Base-by-base conservation (phyloP, 176 grass and related monocot genomes). In the Pontederia crassipes region DNA sequence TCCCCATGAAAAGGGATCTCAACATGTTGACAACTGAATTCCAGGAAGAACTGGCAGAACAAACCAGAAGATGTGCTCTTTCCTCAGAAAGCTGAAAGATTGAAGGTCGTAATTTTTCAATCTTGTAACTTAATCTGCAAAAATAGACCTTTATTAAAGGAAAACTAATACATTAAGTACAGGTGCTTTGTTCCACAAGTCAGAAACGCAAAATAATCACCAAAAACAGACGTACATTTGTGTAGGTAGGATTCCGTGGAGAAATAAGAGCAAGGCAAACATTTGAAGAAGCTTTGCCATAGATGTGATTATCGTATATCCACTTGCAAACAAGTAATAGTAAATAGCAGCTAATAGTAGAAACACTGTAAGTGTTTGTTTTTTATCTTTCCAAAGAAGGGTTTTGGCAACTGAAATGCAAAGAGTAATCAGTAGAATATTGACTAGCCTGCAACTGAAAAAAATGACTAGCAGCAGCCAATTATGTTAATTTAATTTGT, bases 311-410 rank as follows among this genome's bases (percentile, higher is more conserved):
- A 92, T 66, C 32, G 87, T 98, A 81, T 85, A 91, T 61, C 93
- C 87, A 78, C 81, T 88, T 76, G 79, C 72, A 80, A 98, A 92
- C 62, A 98, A 98, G 65, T 98, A 85, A 67, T 92, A 85, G 79
- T 98, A 98, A n/a, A 85, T 72, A 52, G 77, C 67, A 62, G 80
- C 85, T 70, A 91, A 69, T 59, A 92, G 71, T 58, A 88, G 52
- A 54, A 98, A 60, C 53, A 78, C 66, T 74, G 84, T 85, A 50
- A 98, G 63, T 4, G 81, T 88, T 67, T 81, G 84, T 74, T 98
- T 98, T 71, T 71, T 74, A 70, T 98, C 93, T 66, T 88, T 86
- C 93, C 93, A 92, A 65, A 98, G 87, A 69, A 98, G 17, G 52
- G 87, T 98, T 64, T 88, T 83, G 29, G 93, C 87, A 74, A 98